Percentiles rank a stretch among this genome's conserved stretches.
Conservation (phyloP, 2,329 filamentous ascomycete genomes). For the Hyphodiscus sp. region DNA sequence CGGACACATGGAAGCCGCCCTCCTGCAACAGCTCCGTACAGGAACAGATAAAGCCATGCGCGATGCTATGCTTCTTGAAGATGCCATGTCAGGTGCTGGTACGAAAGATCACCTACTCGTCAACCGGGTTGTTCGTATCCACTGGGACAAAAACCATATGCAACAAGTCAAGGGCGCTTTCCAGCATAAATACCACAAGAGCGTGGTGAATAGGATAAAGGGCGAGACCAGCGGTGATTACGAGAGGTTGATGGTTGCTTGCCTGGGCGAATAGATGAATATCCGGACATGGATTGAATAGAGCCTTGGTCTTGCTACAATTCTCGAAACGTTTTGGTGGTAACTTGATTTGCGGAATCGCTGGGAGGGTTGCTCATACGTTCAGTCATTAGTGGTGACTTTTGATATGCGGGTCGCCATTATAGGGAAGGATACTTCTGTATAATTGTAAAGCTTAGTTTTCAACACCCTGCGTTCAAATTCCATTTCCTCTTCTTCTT, state of each 20-base stretch:
- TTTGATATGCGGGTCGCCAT: too few species aligned
- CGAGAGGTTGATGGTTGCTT: conserved; percentile 61
- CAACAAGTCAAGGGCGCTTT: conserved; percentile 75
- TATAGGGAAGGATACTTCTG: too few species aligned
- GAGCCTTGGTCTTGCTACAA: too few species aligned
- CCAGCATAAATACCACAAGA: conserved; percentile 60
- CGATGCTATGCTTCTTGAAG: conserved; percentile 77
- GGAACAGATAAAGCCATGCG: conserved; percentile 77
- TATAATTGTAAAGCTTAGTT: too few species aligned
- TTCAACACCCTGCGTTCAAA: too few species aligned
- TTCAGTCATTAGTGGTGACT: too few species aligned
- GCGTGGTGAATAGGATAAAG: conserved; percentile 63
- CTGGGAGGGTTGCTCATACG: too few species aligned
- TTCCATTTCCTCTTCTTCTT: too few species aligned
- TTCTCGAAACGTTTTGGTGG: too few species aligned
- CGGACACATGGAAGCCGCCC: conserved; percentile 84
- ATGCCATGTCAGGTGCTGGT: conserved; percentile 77
- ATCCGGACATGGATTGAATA: not conserved
- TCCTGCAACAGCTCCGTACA: conserved; percentile 71
- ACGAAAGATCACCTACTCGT: conserved; percentile 81
- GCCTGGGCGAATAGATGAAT: not conserved
- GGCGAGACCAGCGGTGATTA: conserved; percentile 86
- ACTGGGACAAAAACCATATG: conserved; percentile 76
- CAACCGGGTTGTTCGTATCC: conserved; percentile 67
- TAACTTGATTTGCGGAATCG: too few species aligned